Base-by-base conservation (phyloP, 2,329 filamentous ascomycete species). In the Pleurostoma richardsiae region DNA sequence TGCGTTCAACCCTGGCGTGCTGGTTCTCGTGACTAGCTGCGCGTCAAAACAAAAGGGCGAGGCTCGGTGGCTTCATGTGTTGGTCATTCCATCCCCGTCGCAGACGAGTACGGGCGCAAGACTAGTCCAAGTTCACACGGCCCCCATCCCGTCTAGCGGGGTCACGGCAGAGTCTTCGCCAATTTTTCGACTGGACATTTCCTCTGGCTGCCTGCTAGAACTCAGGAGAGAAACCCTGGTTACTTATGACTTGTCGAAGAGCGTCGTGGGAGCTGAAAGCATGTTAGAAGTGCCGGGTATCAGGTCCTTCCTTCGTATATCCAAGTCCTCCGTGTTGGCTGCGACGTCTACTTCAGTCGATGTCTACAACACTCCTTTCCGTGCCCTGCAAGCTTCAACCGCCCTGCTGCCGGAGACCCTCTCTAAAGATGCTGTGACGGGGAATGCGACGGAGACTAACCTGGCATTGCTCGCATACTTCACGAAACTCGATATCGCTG, bases 311-410 rank as follows among this genome's bases (percentile, higher is more conserved):
- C 59, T 85, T 5, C 77, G 83, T 5, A 68, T 90, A 0, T 87
- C 85, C 6, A 79, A 77, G 47, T 81, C 85, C 6, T 80, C 85
- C 4, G 63, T 88, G 1, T 71, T 91, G 40, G 75, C 80, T 2
- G 72, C 79, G n/a, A 82, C 82, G 0, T 56, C 72, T 1, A 66
- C 72, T 7, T 71, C 74, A 1, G 76, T 86, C 39, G 74, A 70
- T 39, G 71, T 88, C 10, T 86, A 85, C 60, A 89, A 90, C 62
- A 80, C 85, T 31, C 79, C 83, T 49, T 90, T 83, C 60, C 77
- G 70, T 30, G 82, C 79, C 6, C 59, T 81, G n/a, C 79, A 82
- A 54, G 75, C 75, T 30, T 73, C 71, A 10, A 60, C 71, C 4
- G 51, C 66, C 3, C 52, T 77, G 43, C 19, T 19, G 19, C 19